phyloP scores from a whole-genome alignment of 129 eudicot genomes.

The Calendula officinalis region DNA sequence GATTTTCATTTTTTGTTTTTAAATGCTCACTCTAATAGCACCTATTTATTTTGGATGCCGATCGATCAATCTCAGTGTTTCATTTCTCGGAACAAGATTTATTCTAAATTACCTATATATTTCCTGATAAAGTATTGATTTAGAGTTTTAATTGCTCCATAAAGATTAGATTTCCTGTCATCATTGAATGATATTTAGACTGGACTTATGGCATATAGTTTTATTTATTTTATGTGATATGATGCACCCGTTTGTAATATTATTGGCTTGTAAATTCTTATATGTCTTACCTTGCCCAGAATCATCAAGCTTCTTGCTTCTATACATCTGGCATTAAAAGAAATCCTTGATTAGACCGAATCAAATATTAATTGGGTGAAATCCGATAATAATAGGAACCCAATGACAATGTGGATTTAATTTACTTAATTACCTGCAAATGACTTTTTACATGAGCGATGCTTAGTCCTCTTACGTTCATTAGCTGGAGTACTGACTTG shows the following conservation, averaged over 20 bases:
- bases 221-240: too few species aligned
- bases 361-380: too few species aligned
- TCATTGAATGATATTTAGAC: too few species aligned
- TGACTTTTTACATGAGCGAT: conserved; percentile 93
- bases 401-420: conserved; percentile 9
- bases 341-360: conserved; percentile 2
- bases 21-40: background rate
- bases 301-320: conserved; percentile 84
- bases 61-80: background rate
- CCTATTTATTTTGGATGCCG: background rate
- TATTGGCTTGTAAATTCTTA: too few species aligned
- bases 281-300: conserved; percentile 64
- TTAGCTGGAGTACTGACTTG: conserved; percentile 71
- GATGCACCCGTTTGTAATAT: conserved; percentile 1
- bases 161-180: too few species aligned
- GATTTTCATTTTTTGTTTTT: background rate
- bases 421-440: conserved; percentile 67
- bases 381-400: background rate
- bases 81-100: too few species aligned
- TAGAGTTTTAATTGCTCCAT: too few species aligned
- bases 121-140: too few species aligned
- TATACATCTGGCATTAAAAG: conserved; percentile 53
- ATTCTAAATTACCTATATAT: too few species aligned
- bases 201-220: too few species aligned
- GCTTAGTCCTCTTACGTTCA: conserved; percentile 89